Base-by-base conservation (phyloP, 495 filamentous ascomycete species). In the Bacidia gigantensis region DNA sequence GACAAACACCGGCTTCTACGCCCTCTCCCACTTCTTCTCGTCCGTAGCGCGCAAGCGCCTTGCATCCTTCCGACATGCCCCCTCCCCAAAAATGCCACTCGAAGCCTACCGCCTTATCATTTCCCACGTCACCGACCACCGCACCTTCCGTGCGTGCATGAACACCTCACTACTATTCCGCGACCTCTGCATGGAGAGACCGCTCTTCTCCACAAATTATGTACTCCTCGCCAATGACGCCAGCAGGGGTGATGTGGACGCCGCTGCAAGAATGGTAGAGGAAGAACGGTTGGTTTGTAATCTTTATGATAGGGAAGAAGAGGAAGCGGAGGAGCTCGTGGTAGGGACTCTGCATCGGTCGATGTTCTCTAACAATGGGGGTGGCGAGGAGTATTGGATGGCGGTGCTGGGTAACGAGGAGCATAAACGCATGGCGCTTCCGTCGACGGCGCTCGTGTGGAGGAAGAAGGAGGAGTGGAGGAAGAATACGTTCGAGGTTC, bases 81-180 rank as follows among this genome's bases (percentile, higher is more conserved):
- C 7, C 14, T 22, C 21, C n/a, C 3, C 18, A 14, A 7, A 3
- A 3, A n/a, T 50, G 3, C 47, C 47, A 2, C 1, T 38, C 1
- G 47, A 50, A 38, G 47, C 29, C n/a, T 20, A 25, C 14, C 26
- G 47, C 26, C 12, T 50, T 2, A 50, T 50, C 47, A 50, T 50
- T 26, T 35, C 32, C 47, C 12, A 21, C 23, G 18, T 50, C 1
- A 11, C 26, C 10, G 47, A 50, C 23, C 5, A 35, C 25, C 14
- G 14, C 14, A 50, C 22, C 24, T 50, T 35, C n/a, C 47, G 47
- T 23, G 47, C 47, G 9, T 50, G 47, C 14, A 21, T 50, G 24
- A 20, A 29, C 3, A 26, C 38, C 18, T 50, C 47, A n/a, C 47
- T 17, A 14, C 25, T 38, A 17, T 50, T 50, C 18, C 47, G 47